Percentiles rank a stretch among this genome's conserved stretches.
phyloP scores from a whole-genome alignment of 2,329 filamentous ascomycete species.

The Rhinocladiella mackenziei region DNA sequence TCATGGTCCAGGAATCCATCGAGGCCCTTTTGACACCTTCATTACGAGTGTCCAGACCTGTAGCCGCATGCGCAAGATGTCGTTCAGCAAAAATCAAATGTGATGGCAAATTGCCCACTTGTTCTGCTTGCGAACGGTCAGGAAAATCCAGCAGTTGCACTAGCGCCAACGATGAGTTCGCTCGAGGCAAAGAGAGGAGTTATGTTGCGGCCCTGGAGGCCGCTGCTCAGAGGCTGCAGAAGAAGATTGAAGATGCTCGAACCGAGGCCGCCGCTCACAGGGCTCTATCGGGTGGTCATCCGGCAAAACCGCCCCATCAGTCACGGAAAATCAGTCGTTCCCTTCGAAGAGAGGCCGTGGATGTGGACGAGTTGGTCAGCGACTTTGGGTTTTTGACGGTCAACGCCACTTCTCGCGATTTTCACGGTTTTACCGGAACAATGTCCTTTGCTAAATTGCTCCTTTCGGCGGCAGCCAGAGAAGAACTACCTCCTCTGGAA shows the following conservation, averaged over 20 bases:
- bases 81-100: conserved; percentile 96
- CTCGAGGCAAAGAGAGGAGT: conserved; percentile 88
- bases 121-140: conserved; percentile 89
- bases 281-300: conserved; percentile 21
- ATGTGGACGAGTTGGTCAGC: conserved; percentile 87
- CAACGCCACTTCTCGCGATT: conserved; percentile 90
- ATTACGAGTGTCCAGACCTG: conserved; percentile 70
- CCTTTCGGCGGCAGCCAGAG: conserved; percentile 73
- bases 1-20: conserved; percentile 28
- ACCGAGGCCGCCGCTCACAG: conserved; percentile 53
- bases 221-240: conserved; percentile 81
- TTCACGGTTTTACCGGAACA: conserved; percentile 79
- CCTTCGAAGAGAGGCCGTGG: conserved; percentile 66
- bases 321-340: conserved; percentile 35
- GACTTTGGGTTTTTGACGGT: conserved; percentile 94
- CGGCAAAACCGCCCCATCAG: conserved; percentile 34
- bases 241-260: conserved; percentile 55
- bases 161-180: conserved; percentile 92
- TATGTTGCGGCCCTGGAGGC: conserved; percentile 96
- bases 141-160: conserved; percentile 84
- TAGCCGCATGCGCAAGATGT: conserved; percentile 76
- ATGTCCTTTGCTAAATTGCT: conserved; percentile 92
- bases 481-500: conserved; percentile 61
- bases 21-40: conserved; percentile 44
- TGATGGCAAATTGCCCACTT: conserved; percentile 91